Conservation (phyloP, 1,284 basidiomycete species). For the Puccinia triticina region DNA sequence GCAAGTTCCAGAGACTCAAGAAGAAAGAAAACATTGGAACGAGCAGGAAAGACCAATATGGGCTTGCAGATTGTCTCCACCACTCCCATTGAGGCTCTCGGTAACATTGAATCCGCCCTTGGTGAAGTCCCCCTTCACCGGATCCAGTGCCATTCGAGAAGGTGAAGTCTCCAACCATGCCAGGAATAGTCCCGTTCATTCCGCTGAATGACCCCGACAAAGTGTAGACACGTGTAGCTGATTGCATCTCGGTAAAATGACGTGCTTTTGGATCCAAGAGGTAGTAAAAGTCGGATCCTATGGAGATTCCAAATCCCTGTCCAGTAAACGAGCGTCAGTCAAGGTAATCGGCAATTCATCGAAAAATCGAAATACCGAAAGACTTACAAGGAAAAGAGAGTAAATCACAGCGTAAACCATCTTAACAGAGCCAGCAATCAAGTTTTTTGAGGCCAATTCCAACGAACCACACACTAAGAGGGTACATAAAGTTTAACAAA, state of each 20-base stretch:
- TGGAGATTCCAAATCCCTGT: slow-evolving; percentile 79
- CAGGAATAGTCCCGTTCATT: slow-evolving; percentile 67
- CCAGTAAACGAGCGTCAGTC: not conserved
- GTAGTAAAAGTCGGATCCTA: slow-evolving; percentile 81
- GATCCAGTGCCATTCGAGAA: slow-evolving; percentile 67
- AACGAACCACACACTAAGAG: slow-evolving; percentile 71
- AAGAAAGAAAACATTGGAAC: slow-evolving; percentile 79
- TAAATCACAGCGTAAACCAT: slow-evolving; percentile 89
- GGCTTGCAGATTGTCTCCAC: slow-evolving; percentile 77
- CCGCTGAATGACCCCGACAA: slow-evolving; percentile 71
- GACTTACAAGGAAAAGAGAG: slow-evolving; percentile 73
- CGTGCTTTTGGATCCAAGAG: slow-evolving; percentile 71
- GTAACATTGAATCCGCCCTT: slow-evolving; percentile 66
- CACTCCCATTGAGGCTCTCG: slow-evolving; percentile 70
- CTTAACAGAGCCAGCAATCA: slow-evolving; percentile 81
- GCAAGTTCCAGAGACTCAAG: slow-evolving; percentile 74
- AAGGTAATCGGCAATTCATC: too few species aligned
- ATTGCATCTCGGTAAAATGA: slow-evolving; percentile 65
- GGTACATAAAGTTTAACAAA: slow-evolving; percentile 55
- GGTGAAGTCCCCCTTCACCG: slow-evolving; percentile 56
- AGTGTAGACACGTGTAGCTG: slow-evolving; percentile 63
- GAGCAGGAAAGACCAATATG: slow-evolving; percentile 74
- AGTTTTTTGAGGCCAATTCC: slow-evolving; percentile 83
- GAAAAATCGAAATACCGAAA: not conserved
- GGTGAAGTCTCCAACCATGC: slow-evolving; percentile 72